Evolutionary conservation across 768 basidiomycete genomes (phyloP).

Genomic region (Cyclocybe aegerita): DNA sequence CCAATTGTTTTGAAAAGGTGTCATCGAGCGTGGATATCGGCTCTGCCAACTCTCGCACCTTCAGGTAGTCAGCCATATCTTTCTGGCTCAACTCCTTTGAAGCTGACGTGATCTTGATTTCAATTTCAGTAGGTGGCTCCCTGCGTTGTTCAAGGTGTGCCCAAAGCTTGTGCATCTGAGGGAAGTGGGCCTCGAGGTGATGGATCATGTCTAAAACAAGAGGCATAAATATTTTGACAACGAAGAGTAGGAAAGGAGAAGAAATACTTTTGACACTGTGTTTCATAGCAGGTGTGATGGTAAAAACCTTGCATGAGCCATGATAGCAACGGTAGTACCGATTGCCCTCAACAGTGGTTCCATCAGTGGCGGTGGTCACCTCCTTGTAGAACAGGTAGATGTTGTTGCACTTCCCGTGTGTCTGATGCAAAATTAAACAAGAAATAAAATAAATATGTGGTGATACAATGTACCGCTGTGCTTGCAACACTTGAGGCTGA

Average conservation of each 20-base stretch:
- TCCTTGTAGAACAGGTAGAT: conserved; percentile 16
- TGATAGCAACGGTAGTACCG: conserved; percentile 20
- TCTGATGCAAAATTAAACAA: background rate
- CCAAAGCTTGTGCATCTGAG: conserved; percentile 7
- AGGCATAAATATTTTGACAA: background rate
- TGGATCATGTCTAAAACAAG: conserved; percentile 5
- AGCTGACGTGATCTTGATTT: conserved; percentile 7
- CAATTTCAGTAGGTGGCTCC: conserved; percentile 3
- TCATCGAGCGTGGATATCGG: no score
- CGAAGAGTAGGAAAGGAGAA: background rate
- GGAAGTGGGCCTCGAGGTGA: conserved; percentile 4
- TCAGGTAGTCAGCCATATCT: no score
- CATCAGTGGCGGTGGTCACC: background rate
- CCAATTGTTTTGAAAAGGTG: no score
- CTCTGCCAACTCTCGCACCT: no score
- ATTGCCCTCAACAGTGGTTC: conserved; percentile 1
- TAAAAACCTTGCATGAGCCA: conserved; percentile 16
- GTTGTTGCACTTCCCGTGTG: background rate
- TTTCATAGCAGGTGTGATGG: conserved; percentile 11
- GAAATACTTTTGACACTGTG: conserved; percentile 10
- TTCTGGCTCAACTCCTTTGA: background rate
- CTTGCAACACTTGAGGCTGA: background rate
- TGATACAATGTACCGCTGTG: background rate
- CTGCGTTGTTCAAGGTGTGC: background rate
- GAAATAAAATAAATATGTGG: background rate